Evolutionary conservation across 2,329 filamentous ascomycete genomes (phyloP), one percentile per base, ranked within the genome.

Genomic region (Monilinia fructicola): DNA sequence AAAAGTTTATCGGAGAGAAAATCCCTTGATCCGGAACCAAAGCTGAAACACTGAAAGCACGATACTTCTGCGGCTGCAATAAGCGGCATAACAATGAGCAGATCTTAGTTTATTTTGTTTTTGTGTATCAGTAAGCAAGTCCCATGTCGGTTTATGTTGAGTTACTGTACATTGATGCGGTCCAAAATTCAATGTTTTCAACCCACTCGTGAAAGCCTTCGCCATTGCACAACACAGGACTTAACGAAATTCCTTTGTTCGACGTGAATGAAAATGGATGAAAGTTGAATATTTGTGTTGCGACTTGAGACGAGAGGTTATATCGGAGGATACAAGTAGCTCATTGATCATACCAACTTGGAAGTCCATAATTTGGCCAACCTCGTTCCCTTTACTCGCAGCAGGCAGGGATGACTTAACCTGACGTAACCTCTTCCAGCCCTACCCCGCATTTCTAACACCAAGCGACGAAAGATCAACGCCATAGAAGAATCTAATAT

Each of bases 341-440:
- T 26, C 21, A 10, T 18, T 50, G 2, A 26, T 26, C 7, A 2
- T 50, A 23, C 21, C 31, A 12, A n/a, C n/a, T n/a, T n/a, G n/a
- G n/a, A n/a, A 38, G 12, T 26, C 44, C 14, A 26, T 18, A 9
- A 50, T 14, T 18, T 18, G 44, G 31, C 50, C 44, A 61, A 31
- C 28, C 44, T 26, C 14, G 35, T 38, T 23, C 18, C 56, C 11
- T 31, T 35, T 60, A 35, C 16, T 4, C 12, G 18, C 9, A 50
- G 44, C 31, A 40, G n/a, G 44, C 31, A 40, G n/a, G 9, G n/a
- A 61, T 50, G 31, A 61, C 58, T 61, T 50, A 44, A 50, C 31
- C n/a, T 38, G 21, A 38, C 4, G 1, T 50, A 38, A 31, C 44
- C 28, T 60, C 50, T 6, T 50, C n/a, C 16, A 50, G n/a, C 31